A percentile compares a stretch with the other conserved stretches of the same genome.
Evolutionary conservation across 352 stramenopile genomes (phyloP).

Genomic region (Pythium coloratum): DNA sequence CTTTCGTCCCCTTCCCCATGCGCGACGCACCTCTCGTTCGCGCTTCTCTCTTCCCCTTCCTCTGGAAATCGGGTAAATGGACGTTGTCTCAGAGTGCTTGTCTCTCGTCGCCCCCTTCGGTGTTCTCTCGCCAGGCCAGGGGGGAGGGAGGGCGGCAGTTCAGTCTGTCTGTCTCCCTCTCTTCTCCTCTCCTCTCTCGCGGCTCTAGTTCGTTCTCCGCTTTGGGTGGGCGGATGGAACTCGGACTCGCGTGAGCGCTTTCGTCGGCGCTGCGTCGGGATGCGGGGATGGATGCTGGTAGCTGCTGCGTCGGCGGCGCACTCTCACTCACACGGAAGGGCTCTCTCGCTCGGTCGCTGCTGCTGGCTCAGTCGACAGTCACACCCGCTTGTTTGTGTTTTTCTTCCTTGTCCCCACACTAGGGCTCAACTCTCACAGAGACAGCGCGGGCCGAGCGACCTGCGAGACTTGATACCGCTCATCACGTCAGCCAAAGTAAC

Average conservation of each 20-base stretch:
- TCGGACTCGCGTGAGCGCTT: background rate
- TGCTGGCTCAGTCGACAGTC: constrained; percentile 13
- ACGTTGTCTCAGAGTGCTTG: background rate
- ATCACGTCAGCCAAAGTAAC: constrained; percentile 1
- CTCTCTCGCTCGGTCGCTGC: background rate
- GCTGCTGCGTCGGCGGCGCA: background rate
- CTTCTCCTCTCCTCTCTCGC: constrained; percentile 1
- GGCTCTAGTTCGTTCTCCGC: background rate
- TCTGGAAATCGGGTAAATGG: background rate
- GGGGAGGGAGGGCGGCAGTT: background rate
- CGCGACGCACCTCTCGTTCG: constrained; percentile 20
- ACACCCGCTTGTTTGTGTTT: constrained; percentile 27
- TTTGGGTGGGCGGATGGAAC: background rate
- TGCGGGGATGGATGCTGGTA: background rate
- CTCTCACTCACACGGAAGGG: constrained; percentile 1
- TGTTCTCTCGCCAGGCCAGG: background rate
- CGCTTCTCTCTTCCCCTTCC: constrained; percentile 3
- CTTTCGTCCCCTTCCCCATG: background rate
- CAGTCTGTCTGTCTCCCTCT: background rate
- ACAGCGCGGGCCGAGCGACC: constrained; percentile 27
- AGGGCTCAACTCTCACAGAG: constrained; percentile 25
- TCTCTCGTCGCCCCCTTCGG: constrained; percentile 6
- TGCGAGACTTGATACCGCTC: constrained; percentile 27
- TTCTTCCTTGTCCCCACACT: constrained; percentile 39
- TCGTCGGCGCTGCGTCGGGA: background rate